Base-by-base conservation (phyloP, 2,329 filamentous ascomycete species). In the Penicillium sp. region DNA sequence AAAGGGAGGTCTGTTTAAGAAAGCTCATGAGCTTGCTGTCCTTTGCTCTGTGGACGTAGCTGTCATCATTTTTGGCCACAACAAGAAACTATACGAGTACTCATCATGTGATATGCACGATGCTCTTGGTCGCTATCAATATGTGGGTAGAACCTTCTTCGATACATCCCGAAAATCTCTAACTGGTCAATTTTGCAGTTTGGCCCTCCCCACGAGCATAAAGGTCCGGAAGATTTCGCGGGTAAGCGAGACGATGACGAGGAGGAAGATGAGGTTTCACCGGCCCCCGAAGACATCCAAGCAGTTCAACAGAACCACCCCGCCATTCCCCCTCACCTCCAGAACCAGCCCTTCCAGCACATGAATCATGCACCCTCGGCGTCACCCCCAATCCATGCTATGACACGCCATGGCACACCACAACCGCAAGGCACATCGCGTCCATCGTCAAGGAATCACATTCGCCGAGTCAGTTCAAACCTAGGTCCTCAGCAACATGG, bases 61-160 rank as follows among this genome's bases (percentile, higher is more conserved):
- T 38, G 94, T 99, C 69, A 94, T 99, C 74, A 97, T 99, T 69
- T 97, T 97, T 71, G 93, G 93, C 61, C 92, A 90, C 78, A 99
- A 99, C 77, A 99, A 97, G 83, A 97, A 97, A 79, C 83, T 99
- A 26, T 97, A 97, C 76, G 91, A 99, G 75, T 99, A 96, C 75
- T 97, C 92, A 12, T 97, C 93, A 17, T 82, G 86, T 66, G 91
- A 97, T 74, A 96, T 99, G 84, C 88, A 88, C 73, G 91, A 97
- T 62, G 89, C 95, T 47, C 86, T 99, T 63, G 84, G 84, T 49
- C 85, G 91, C 72, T 95, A 96, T 72, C 88, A 91, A 85, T 96
- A 92, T 76, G 93, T 97, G 80, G 68, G 91, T 84, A 49, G 52
- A 30, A 50, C 16, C 47, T 41, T 56, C 25, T 49, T 56, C 33